Evolutionary conservation across 352 stramenopile genomes (phyloP).

Genomic region (Globisporangium parvum): DNA sequence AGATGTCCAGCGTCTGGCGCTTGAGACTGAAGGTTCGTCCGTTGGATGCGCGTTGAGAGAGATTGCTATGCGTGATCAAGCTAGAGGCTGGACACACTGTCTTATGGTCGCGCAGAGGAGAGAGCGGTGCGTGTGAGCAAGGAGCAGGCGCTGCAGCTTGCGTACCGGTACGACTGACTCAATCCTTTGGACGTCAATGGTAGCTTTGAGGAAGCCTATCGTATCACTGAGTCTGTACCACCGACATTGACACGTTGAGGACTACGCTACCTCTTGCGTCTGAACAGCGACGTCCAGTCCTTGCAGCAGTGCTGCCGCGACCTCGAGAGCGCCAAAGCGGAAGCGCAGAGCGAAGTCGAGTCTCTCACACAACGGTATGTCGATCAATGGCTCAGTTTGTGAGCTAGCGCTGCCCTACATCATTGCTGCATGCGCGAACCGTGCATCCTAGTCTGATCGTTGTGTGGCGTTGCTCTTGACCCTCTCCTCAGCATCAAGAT

Average conservation of each 20-base stretch:
- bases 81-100: not conserved
- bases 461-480: not conserved
- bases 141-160: constrained; percentile 20
- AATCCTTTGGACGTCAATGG: too few relatives aligned
- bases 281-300: constrained; percentile 25
- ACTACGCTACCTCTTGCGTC: not conserved
- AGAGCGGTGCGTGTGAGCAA: constrained; percentile 18
- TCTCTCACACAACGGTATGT: constrained; percentile 30
- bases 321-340: constrained; percentile 25
- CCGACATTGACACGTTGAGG: not conserved
- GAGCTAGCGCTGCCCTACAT: not conserved
- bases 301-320: constrained; percentile 30
- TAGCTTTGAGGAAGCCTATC: too few relatives aligned
- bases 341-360: constrained; percentile 29
- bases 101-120: constrained; percentile 17
- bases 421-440: not conserved
- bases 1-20: constrained; percentile 25
- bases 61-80: not conserved
- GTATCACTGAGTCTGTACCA: too few relatives aligned
- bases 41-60: not conserved
- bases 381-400: not conserved
- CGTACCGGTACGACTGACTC: constrained; percentile 19
- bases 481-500: constrained; percentile 20
- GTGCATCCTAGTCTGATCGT: not conserved
- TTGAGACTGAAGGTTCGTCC: constrained; percentile 25